phyloP scores from a whole-genome alignment of 208 protist genomes.

The Leishmania arabica region DNA sequence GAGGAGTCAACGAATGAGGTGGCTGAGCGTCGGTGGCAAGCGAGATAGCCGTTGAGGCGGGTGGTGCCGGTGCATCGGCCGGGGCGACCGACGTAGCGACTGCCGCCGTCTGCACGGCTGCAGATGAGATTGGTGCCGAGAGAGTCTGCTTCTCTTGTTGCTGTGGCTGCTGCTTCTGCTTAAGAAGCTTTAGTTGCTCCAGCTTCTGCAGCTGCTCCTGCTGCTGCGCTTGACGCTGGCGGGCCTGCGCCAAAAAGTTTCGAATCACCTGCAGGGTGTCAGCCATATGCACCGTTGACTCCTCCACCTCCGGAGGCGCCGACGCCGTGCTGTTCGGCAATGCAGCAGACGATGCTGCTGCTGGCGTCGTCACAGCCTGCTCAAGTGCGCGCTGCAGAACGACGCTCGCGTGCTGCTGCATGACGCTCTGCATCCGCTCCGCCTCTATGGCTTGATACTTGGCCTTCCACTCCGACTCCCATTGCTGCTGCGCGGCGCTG shows the following conservation, averaged over 20 bases:
- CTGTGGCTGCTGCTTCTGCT: conserved; percentile 16
- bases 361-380: conserved; percentile 27
- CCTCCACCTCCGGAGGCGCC: conserved; percentile 12
- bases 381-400: conserved; percentile 59
- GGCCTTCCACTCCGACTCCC: conserved; percentile 63
- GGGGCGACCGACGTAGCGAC: neutral
- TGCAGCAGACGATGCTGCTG: conserved; percentile 3
- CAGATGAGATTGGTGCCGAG: neutral
- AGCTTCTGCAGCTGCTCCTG: conserved; percentile 14
- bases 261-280: conserved; percentile 31
- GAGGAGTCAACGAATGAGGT: conserved; percentile 7
- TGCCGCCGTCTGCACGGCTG: neutral
- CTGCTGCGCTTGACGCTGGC: conserved; percentile 24
- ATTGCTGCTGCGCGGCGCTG: conserved; percentile 51
- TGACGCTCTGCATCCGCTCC: conserved; percentile 49
- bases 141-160: conserved; percentile 10
- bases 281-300: conserved; percentile 20
- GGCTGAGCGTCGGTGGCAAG: conserved; percentile 1
- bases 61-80: neutral
- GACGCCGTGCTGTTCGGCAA: neutral
- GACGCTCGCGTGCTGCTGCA: conserved; percentile 39
- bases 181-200: conserved; percentile 10
- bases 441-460: conserved; percentile 41
- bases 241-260: conserved; percentile 34
- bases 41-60: neutral